Conservation (phyloP, 257 asterid species). For the Solanum tacnaense region DNA sequence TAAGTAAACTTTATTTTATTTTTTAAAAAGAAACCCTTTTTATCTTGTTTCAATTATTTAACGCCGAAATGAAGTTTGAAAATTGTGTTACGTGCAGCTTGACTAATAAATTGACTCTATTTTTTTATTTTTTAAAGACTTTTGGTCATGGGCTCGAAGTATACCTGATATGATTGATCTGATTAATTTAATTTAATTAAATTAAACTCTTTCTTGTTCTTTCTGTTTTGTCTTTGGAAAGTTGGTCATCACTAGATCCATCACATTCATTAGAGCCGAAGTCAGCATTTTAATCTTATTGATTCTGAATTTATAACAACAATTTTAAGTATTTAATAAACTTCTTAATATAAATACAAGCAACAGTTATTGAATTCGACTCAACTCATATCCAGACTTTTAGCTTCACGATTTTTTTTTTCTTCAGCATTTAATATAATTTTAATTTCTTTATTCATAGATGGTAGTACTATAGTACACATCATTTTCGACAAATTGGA, state of each 20-base stretch:
- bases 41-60: neutral
- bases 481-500: neutral
- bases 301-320: no score
- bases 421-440: neutral
- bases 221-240: neutral
- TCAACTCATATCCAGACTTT: no score
- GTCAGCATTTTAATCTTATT: no score
- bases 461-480: neutral
- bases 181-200: neutral
- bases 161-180: neutral
- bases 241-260: neutral
- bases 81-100: conserved; percentile 10
- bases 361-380: neutral
- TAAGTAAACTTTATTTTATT: neutral
- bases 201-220: neutral
- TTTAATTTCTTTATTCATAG: neutral
- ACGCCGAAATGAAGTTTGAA: conserved; percentile 17
- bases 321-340: no score
- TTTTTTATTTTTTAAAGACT: neutral
- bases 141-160: conserved; percentile 23
- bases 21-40: neutral
- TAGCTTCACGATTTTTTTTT: no score
- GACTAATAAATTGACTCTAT: neutral
- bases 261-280: neutral
- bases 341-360: no score